Evolutionary conservation across 306 rosid species (phyloP).

Genomic region (Albizia julibrissin): DNA sequence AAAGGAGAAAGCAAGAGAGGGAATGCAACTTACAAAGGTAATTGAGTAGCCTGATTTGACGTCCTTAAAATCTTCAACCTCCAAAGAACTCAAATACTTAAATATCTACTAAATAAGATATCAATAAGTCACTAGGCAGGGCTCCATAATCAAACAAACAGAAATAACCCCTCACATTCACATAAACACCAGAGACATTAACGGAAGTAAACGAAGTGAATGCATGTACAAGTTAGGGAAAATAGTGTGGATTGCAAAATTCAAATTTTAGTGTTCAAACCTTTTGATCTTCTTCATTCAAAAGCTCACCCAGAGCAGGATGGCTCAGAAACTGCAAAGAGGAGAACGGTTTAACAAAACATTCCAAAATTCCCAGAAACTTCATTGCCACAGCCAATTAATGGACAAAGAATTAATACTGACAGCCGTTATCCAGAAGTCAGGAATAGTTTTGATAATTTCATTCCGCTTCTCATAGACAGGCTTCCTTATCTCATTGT

Average conservation of each 20-base stretch:
- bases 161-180: not conserved
- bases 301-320: conserved; percentile 68
- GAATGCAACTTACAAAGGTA: conserved; percentile 68
- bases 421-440: conserved; percentile 93
- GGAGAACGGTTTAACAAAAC: not conserved
- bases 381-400: not conserved
- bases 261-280: conserved; percentile 36
- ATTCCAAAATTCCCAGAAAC: not conserved
- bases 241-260: not conserved
- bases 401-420: conserved; percentile 23
- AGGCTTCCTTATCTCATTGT: conserved; percentile 80
- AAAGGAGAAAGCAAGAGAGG: not conserved
- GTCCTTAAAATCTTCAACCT: conserved; percentile 88
- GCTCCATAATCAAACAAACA: not conserved
- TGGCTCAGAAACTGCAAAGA: conserved; percentile 66
- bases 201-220: not conserved
- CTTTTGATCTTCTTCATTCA: conserved; percentile 88
- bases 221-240: not conserved
- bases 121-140: not conserved
- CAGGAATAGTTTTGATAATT: conserved; percentile 80
- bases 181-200: not conserved
- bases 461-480: conserved; percentile 78
- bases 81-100: conserved; percentile 78
- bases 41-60: conserved; percentile 89
- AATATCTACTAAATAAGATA: conserved; percentile 58